Conservation (phyloP, 169 alveolate genomes). For the Plasmodium gonderi region DNA sequence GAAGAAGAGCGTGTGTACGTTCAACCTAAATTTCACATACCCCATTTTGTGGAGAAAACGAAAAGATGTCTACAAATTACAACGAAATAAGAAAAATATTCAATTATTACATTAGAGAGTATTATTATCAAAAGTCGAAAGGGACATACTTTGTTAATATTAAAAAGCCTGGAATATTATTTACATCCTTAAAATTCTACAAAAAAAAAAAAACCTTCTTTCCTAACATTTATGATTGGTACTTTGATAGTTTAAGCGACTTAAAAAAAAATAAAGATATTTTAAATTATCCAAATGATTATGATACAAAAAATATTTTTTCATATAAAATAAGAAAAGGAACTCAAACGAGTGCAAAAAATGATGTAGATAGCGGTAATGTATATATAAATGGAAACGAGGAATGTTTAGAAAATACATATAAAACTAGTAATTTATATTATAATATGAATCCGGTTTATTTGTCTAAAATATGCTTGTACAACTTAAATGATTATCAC, state of each 20-base stretch:
- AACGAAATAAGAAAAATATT: constrained; percentile 63
- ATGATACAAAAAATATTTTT: constrained; percentile 52
- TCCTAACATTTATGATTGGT: constrained; percentile 73
- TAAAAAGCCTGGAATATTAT: constrained; percentile 69
- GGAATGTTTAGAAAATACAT: constrained; percentile 22
- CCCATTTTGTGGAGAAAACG: not conserved
- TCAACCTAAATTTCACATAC: too few relatives aligned
- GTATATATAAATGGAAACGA: constrained; percentile 49
- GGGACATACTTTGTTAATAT: constrained; percentile 72
- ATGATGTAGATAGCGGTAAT: constrained; percentile 45
- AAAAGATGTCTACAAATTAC: constrained; percentile 52
- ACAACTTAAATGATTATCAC: constrained; percentile 70
- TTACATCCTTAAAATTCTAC: constrained; percentile 72
- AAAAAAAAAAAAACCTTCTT: constrained; percentile 58
- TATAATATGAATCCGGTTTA: constrained; percentile 65
- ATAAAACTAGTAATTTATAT: constrained; percentile 67
- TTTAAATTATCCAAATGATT: constrained; percentile 32
- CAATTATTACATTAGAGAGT: constrained; percentile 74
- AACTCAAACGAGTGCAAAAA: not conserved
- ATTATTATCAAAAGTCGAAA: constrained; percentile 73
- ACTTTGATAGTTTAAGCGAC: constrained; percentile 64
- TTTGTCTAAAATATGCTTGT: constrained; percentile 70
- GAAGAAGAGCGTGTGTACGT: too few relatives aligned
- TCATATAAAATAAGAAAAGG: constrained; percentile 44
- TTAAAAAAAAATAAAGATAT: constrained; percentile 60